These are phyloP conservation scores for Xylariaceae sp. DNA, from an alignment of 2,329 filamentous ascomycete genomes.

Conservation along the genomic window DNA sequence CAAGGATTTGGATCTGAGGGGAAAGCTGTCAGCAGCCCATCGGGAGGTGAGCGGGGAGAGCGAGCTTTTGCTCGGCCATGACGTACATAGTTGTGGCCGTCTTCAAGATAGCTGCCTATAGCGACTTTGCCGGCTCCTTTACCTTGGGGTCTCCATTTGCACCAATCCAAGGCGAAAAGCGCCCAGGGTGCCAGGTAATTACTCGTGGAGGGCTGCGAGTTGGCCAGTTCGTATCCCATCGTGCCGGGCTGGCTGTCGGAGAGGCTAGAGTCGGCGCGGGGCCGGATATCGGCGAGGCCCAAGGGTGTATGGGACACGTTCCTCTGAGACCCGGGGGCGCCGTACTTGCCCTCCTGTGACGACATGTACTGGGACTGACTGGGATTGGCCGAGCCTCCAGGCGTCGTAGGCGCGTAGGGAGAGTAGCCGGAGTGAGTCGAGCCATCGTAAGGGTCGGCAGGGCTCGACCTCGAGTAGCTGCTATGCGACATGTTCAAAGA, in stretches of 20 bases:
- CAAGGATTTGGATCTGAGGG: slow-evolving; percentile 87
- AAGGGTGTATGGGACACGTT: slow-evolving; percentile 77
- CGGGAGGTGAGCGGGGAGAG: no score
- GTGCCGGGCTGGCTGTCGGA: slow-evolving; percentile 63
- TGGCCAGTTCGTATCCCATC: slow-evolving; percentile 60
- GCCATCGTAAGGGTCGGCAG: slow-evolving; percentile 54
- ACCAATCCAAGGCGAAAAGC: slow-evolving; percentile 97
- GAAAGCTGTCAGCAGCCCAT: slow-evolving; percentile 14
- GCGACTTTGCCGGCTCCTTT: slow-evolving; percentile 87
- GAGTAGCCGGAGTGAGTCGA: slow-evolving; percentile 44
- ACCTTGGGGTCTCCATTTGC: slow-evolving; percentile 85
- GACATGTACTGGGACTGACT: slow-evolving; percentile 60
- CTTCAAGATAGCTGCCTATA: slow-evolving; percentile 92
- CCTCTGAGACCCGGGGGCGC: slow-evolving; percentile 52
- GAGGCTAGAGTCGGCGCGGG: slow-evolving; percentile 75
- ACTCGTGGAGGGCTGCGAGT: slow-evolving; percentile 67
- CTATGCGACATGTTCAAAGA: slow-evolving; percentile 61
- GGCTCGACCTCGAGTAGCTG: slow-evolving; percentile 85
- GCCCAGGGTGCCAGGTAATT: slow-evolving; percentile 94
- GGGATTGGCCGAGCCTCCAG: slow-evolving; percentile 44
- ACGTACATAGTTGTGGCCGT: slow-evolving; percentile 93
- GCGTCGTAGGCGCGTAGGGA: slow-evolving; percentile 59
- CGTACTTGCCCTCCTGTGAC: slow-evolving; percentile 51
- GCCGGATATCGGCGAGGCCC: slow-evolving; percentile 85
- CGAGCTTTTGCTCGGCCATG: background rate